Conservation (phyloP, 352 stramenopile species). For the Phytophthora agathidicida region DNA sequence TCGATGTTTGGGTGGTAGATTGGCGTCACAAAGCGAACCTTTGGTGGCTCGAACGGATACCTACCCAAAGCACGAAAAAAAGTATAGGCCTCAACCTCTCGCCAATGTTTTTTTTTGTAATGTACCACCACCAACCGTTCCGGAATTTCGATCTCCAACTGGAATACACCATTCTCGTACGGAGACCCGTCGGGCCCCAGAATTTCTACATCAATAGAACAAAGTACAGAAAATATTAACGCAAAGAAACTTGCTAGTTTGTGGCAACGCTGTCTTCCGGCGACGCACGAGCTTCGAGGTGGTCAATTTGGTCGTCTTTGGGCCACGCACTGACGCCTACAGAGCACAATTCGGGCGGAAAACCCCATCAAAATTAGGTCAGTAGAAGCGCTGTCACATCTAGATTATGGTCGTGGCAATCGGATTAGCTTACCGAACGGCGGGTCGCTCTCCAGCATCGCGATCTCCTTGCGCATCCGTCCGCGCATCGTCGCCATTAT, state of each 20-base stretch:
- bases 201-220: slow-evolving; percentile 55
- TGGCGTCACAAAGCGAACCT: slow-evolving; percentile 77
- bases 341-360: neutral
- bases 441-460: slow-evolving; percentile 83
- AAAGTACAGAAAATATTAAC: slow-evolving; percentile 1
- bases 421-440: slow-evolving; percentile 55
- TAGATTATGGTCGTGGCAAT: neutral
- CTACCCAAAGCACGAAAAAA: slow-evolving; percentile 33
- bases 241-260: neutral
- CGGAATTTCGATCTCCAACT: slow-evolving; percentile 75
- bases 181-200: slow-evolving; percentile 79
- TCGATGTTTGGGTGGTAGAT: slow-evolving; percentile 91
- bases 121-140: slow-evolving; percentile 31
- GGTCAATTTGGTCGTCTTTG: slow-evolving; percentile 74
- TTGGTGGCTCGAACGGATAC: slow-evolving; percentile 86
- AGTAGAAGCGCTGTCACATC: neutral
- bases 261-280: neutral
- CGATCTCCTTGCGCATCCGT: slow-evolving; percentile 84
- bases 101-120: no score
- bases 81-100: no score
- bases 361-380: neutral
- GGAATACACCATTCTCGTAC: slow-evolving; percentile 82
- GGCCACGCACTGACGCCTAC: slow-evolving; percentile 78
- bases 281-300: slow-evolving; percentile 79
- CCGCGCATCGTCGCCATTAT: slow-evolving; percentile 82